phyloP scores from a whole-genome alignment of 202 grass and related monocot species.

The Carex sylvatica region DNA sequence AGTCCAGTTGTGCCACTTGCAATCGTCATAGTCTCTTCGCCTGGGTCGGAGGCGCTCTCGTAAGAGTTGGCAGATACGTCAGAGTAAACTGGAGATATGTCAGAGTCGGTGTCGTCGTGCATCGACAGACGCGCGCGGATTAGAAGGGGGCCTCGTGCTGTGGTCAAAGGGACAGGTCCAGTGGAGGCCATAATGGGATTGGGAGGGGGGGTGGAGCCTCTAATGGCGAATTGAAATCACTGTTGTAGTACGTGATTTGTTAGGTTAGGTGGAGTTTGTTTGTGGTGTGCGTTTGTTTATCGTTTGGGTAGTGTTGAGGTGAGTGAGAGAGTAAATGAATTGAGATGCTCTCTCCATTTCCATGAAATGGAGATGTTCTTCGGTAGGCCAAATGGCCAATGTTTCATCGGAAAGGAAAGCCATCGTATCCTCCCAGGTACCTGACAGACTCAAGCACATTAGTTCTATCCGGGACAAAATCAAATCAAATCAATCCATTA shows the following conservation, averaged over 20 bases:
- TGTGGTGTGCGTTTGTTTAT: constrained; percentile 1
- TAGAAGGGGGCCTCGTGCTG: constrained; percentile 16
- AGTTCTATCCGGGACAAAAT: too few species aligned
- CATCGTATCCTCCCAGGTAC: too few species aligned
- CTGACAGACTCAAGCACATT: too few species aligned
- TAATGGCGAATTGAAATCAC: constrained; percentile 11
- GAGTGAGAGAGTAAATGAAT: not conserved
- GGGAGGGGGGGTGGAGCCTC: not conserved
- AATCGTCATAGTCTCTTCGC: constrained; percentile 13
- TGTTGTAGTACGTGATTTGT: not conserved
- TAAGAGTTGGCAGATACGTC: not conserved
- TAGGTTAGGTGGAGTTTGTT: not conserved
- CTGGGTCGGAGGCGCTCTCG: not conserved
- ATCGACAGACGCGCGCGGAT: constrained; percentile 21
- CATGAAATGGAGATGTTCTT: not conserved
- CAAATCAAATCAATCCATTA: too few species aligned
- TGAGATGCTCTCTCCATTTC: not conserved
- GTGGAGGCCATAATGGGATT: constrained; percentile 11
- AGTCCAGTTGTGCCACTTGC: not conserved
- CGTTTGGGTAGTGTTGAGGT: not conserved
- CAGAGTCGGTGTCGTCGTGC: constrained; percentile 28
- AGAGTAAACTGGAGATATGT: constrained; percentile 19
- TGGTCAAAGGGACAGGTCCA: constrained; percentile 24
- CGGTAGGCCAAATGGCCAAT: too few species aligned
- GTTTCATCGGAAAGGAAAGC: too few species aligned